Conservation (phyloP, 768 basidiomycete species). For the Mycena leptocephala region DNA sequence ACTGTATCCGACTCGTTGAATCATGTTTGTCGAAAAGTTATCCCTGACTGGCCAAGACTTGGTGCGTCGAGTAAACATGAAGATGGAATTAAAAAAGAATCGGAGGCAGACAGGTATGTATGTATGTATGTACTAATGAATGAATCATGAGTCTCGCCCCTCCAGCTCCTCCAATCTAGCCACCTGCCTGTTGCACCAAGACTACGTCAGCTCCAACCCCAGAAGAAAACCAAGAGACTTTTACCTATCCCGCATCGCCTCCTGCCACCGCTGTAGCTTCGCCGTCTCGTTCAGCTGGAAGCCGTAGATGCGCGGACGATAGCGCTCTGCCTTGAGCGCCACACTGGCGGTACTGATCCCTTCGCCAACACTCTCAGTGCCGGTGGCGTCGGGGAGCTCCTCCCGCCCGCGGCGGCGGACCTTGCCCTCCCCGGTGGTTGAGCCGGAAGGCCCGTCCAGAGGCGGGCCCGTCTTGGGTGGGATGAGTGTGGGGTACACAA, state of each 20-base stretch:
- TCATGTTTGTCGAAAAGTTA: too few species aligned
- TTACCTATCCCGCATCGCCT: constrained; percentile 91
- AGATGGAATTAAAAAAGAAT: too few species aligned
- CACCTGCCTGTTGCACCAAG: constrained; percentile 57
- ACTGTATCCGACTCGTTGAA: too few species aligned
- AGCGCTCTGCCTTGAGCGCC: constrained; percentile 93
- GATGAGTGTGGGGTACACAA: constrained; percentile 95
- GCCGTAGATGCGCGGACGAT: constrained; percentile 95
- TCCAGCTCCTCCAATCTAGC: constrained; percentile 65
- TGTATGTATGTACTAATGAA: neutral
- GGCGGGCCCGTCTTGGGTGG: constrained; percentile 81
- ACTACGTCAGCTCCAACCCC: neutral
- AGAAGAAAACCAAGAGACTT: constrained; percentile 38
- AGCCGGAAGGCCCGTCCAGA: constrained; percentile 25
- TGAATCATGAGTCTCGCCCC: constrained; percentile 26
- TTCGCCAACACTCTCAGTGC: constrained; percentile 74
- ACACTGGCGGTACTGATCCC: constrained; percentile 84
- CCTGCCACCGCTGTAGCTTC: constrained; percentile 97
- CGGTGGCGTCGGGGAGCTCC: constrained; percentile 67
- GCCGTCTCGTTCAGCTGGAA: constrained; percentile 97
- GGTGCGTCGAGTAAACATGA: too few species aligned
- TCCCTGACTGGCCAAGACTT: too few species aligned
- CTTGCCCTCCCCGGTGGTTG: constrained; percentile 45
- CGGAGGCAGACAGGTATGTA: neutral
- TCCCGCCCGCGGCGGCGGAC: constrained; percentile 55